Evolutionary conservation across 352 stramenopile genomes (phyloP).

Genomic region (Elongisporangium undulatum): DNA sequence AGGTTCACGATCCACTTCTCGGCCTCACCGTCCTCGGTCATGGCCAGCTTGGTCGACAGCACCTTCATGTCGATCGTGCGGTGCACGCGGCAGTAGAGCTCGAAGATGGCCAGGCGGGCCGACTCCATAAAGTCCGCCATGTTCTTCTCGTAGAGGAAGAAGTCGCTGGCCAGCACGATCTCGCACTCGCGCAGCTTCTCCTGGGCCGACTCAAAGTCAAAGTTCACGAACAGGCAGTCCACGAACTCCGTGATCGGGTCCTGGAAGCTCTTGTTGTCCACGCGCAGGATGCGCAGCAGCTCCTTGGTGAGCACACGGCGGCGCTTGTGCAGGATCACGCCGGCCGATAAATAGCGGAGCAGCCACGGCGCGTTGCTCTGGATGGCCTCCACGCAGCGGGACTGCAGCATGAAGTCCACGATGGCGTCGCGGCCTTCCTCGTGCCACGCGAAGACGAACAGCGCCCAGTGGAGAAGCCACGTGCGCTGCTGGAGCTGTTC

Average conservation of each 20-base stretch:
- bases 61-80: conserved; percentile 98
- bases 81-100: conserved; percentile 99
- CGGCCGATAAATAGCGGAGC: conserved; percentile 95
- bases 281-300: conserved; percentile 94
- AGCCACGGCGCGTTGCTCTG: conserved; percentile 98
- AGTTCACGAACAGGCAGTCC: conserved; percentile 97
- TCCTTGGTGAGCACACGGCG: conserved; percentile 92
- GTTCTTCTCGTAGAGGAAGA: conserved; percentile 96
- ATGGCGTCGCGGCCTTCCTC: conserved; percentile 95
- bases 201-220: conserved; percentile 98
- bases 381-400: conserved; percentile 94
- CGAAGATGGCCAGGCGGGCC: conserved; percentile 97
- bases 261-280: conserved; percentile 79
- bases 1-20: conserved; percentile 99
- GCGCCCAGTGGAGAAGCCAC: conserved; percentile 98
- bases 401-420: conserved; percentile 96
- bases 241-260: conserved; percentile 94
- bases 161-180: conserved; percentile 94
- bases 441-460: conserved; percentile 95
- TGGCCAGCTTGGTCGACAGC: conserved; percentile 95
- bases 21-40: conserved; percentile 93
- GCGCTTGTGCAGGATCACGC: conserved; percentile 97
- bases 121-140: conserved; percentile 98
- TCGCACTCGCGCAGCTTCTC: conserved; percentile 92
- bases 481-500: conserved; percentile 96